Conservation (phyloP, 1,139 yeast genomes). For the Pichia sp. region DNA sequence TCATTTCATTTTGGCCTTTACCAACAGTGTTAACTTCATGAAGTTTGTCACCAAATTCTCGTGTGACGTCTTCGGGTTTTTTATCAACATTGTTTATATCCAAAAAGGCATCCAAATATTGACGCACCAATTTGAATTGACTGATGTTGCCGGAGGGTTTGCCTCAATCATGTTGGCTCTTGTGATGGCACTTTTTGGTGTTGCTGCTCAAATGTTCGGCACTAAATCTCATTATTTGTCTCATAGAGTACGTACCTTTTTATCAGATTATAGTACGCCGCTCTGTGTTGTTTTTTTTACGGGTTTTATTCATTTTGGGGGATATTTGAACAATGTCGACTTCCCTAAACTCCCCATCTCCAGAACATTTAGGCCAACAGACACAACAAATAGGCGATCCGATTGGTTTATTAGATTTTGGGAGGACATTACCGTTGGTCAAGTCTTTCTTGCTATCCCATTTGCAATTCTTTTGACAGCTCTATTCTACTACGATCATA, state of each 20-base stretch:
- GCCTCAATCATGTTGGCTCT: slow-evolving; percentile 70
- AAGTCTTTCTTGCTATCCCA: slow-evolving; percentile 85
- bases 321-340: slow-evolving; percentile 45
- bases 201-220: slow-evolving; percentile 56
- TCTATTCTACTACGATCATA: slow-evolving; percentile 89
- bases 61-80: slow-evolving; percentile 90
- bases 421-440: slow-evolving; percentile 59
- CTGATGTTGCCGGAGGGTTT: slow-evolving; percentile 51
- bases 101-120: slow-evolving; percentile 87
- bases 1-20: slow-evolving; percentile 66
- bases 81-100: slow-evolving; percentile 82
- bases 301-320: slow-evolving; percentile 88
- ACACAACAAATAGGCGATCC: slow-evolving; percentile 34
- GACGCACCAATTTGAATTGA: slow-evolving; percentile 53
- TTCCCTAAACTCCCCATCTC: slow-evolving; percentile 66
- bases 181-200: slow-evolving; percentile 68
- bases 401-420: slow-evolving; percentile 75
- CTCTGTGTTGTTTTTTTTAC: slow-evolving; percentile 80
- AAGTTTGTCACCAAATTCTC: slow-evolving; percentile 74
- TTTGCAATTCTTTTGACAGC: slow-evolving; percentile 82
- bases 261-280: slow-evolving; percentile 85
- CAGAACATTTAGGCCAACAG: slow-evolving; percentile 69
- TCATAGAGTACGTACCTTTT: slow-evolving; percentile 54
- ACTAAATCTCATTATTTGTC: slow-evolving; percentile 52
- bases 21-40: slow-evolving; percentile 63